Percentiles rank a stretch among this genome's conserved stretches.
Evolutionary conservation across 1,284 basidiomycete genomes (phyloP).

Genomic region (Papiliotrema nemorosa): DNA sequence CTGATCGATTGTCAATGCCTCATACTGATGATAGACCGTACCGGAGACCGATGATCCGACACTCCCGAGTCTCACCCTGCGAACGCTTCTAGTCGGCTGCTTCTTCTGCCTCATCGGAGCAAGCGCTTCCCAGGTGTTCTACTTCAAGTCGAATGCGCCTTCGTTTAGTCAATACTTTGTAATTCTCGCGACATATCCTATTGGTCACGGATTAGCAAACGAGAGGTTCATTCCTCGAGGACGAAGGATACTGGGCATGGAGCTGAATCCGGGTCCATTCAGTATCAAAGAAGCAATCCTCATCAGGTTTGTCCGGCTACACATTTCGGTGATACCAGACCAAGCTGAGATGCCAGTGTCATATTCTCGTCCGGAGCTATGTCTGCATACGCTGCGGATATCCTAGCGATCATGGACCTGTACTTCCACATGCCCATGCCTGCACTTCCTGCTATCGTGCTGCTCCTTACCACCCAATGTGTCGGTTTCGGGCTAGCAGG

Average conservation of each 20-base stretch:
- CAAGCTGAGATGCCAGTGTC: conserved; percentile 23
- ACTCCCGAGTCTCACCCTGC: conserved; percentile 54
- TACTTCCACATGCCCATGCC: conserved; percentile 50
- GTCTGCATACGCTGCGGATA: conserved; percentile 51
- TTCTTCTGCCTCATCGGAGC: conserved; percentile 56
- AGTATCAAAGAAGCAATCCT: conserved; percentile 51
- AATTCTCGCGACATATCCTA: conserved; percentile 52
- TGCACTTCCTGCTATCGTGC: conserved; percentile 52
- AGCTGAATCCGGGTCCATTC: conserved; percentile 54
- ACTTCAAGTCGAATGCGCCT: conserved; percentile 53
- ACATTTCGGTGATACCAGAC: neutral
- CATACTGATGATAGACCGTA: conserved; percentile 41
- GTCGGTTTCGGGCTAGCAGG: conserved; percentile 56
- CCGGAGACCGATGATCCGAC: conserved; percentile 56
- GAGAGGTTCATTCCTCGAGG: conserved; percentile 29
- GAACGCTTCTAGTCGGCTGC: conserved; percentile 54
- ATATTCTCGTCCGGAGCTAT: conserved; percentile 51
- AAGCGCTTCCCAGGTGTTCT: conserved; percentile 51
- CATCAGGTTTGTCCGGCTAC: conserved; percentile 29
- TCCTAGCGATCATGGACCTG: conserved; percentile 51
- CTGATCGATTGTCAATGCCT: neutral
- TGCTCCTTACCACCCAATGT: conserved; percentile 55
- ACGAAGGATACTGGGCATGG: conserved; percentile 33
- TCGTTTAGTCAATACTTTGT: conserved; percentile 57
- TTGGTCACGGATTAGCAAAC: conserved; percentile 49